Base-by-base conservation (phyloP, 305 asterid species). In the Fraxinus xanthoxyloides region DNA sequence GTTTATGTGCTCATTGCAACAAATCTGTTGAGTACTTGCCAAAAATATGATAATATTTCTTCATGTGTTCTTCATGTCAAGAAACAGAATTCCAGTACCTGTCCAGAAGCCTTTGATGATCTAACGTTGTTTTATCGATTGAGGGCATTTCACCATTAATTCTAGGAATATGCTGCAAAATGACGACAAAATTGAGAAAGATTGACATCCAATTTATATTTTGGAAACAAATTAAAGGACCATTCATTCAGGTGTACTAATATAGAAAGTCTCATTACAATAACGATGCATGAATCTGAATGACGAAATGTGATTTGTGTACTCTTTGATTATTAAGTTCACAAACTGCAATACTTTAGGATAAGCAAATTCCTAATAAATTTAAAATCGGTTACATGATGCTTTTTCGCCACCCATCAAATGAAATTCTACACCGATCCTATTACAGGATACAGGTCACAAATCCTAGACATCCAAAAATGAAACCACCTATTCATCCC, bases 111-210 rank as follows among this genome's bases (percentile, higher is more conserved):
- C 98, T 92, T 89, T 92, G 96, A 90, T 92, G 98, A 89, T 94
- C 99, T 80, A 90, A 84, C 84, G 95, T 93, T 87, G 99, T 97
- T 87, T 92, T 97, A 82, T 95, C 97, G 61, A 92, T 48, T 7
- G 99, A 94, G 17, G 99, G 98, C 87, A 94, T 94, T 84, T 93
- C 97, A 38, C 99, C 99, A 69, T 95, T 94, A 80, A 92, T 95
- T 89, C 86, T 91, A 35, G 97, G 99, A 86, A 95, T 89, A 82
- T 94, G 99, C 98, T 94, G 97, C 92, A 86, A 84, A 72, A 86
- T 12, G 63, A 70, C 35, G 38, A 32, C 83, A 48, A 28, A 28
- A 38, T 59, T 63, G 35, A 84, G 7, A 79, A 77, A 35, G 40
- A 26, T 63, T 36, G 79, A 77, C 59, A 1, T 38, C 61, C 36